Evolutionary conservation across 2,329 filamentous ascomycete genomes (phyloP), one percentile per base, ranked within the genome.

Genomic region (Alternaria tenuissima): DNA sequence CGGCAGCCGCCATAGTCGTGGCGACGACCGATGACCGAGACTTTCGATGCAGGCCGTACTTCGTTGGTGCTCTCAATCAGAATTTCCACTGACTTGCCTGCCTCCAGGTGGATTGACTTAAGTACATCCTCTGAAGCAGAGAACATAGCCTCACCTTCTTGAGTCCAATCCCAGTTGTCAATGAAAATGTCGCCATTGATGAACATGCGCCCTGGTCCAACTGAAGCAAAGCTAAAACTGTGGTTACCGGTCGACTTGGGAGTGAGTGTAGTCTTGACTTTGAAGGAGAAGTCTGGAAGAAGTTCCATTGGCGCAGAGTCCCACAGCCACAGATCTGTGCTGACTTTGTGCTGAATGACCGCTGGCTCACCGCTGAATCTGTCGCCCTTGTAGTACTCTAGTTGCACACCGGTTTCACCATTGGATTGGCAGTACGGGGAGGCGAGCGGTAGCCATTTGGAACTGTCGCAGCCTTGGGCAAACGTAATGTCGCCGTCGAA

Each of bases 1-100:
- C 90, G 86, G 68, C 89, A 91, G 3, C 89, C 89, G 16, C 89
- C 89, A 62, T 91, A 91, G 59, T 87, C 87, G 74, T 91, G 86
- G 7, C 86, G 88, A 82, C 84, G 76, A 78, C 84, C 75, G 80
- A 84, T 70, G 78, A 78, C 73, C 80, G 86, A 80, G 12, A 89
- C 86, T 71, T 89, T 89, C 26, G 82, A 82, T 38, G 85, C 66
- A 5, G 86, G 89, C 24, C 86, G 87, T 30, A 89, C 83, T 70
- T 90, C 89, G 74, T 88, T 89, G 18, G 87, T 91, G 73, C 88
- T 88, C 72, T 90, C 86, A 26, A 88, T 84, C 20, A 86, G 83
- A 42, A 92, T 82, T 63, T 89, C 84, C 26, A 90, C 82, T 0
- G 87, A 81, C 61, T 86, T 84, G 52, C 85, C 83, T 12, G 85